Percentiles rank a stretch among this genome's conserved stretches.
phyloP scores from a whole-genome alignment of 805 yeast species.

The Candida suzukii region DNA sequence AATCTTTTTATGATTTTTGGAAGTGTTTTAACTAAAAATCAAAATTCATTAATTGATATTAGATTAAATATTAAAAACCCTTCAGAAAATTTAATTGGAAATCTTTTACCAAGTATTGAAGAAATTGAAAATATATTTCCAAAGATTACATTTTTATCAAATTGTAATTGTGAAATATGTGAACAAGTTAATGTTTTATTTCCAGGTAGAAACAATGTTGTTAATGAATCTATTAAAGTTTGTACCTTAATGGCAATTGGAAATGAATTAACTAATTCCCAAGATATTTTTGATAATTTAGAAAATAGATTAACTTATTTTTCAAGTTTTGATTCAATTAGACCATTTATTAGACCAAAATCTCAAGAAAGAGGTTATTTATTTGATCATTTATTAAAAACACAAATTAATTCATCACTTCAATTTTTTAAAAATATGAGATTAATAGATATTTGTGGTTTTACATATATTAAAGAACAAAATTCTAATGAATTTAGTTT shows the following conservation, averaged over 20 bases:
- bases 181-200: constrained; percentile 6
- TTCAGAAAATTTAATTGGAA: constrained; percentile 23
- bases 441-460: constrained; percentile 24
- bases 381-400: constrained; percentile 21
- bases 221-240: constrained; percentile 21
- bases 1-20: constrained; percentile 26
- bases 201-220: constrained; percentile 4
- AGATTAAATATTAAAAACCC: constrained; percentile 20
- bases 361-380: constrained; percentile 14
- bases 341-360: constrained; percentile 11
- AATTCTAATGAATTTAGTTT: neutral
- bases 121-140: constrained; percentile 24
- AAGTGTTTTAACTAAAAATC: constrained; percentile 21
- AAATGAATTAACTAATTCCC: constrained; percentile 20
- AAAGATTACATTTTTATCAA: constrained; percentile 17
- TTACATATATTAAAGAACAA: constrained; percentile 11
- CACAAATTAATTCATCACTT: constrained; percentile 18
- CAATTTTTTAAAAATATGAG: constrained; percentile 12
- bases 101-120: constrained; percentile 20
- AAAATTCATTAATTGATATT: constrained; percentile 15
- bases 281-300: constrained; percentile 4
- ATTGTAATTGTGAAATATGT: constrained; percentile 19
- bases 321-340: constrained; percentile 7
- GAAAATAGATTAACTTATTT: constrained; percentile 6
- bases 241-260: constrained; percentile 25